phyloP scores from a whole-genome alignment of 192 early-diverging fungal genomes.

The Anaeromyces robustus region DNA sequence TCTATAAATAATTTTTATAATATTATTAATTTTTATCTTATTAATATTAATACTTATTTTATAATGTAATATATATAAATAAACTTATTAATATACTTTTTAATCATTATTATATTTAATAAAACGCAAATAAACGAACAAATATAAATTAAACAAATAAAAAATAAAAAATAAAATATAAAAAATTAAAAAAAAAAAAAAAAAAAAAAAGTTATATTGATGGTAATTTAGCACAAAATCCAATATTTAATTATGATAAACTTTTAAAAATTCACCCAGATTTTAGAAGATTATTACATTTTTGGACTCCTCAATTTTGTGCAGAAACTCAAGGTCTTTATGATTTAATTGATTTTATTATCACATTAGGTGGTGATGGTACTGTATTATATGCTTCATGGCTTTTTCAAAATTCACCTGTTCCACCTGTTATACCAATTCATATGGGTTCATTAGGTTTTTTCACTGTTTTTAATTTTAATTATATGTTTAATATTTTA shows the following conservation, averaged over 20 bases:
- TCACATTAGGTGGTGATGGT: constrained; percentile 93
- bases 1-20: too few species aligned
- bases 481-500: constrained; percentile 25
- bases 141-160: too few species aligned
- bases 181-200: too few species aligned
- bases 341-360: constrained; percentile 69
- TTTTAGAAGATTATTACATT: constrained; percentile 7
- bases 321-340: constrained; percentile 18
- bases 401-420: constrained; percentile 59
- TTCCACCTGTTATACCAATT: constrained; percentile 89
- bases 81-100: too few species aligned
- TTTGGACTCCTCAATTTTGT: constrained; percentile 66
- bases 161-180: too few species aligned
- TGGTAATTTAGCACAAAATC: neutral
- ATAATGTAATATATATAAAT: too few species aligned
- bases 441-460: constrained; percentile 91
- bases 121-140: too few species aligned
- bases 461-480: constrained; percentile 71
- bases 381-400: constrained; percentile 87
- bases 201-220: neutral
- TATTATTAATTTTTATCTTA: too few species aligned
- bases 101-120: too few species aligned
- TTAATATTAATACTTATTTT: too few species aligned
- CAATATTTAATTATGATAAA: neutral
- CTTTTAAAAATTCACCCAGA: neutral